Percentiles rank a stretch among this genome's conserved stretches.
Evolutionary conservation across 495 filamentous ascomycete species (phyloP).

Genomic region (Trichoderma erinaceum): DNA sequence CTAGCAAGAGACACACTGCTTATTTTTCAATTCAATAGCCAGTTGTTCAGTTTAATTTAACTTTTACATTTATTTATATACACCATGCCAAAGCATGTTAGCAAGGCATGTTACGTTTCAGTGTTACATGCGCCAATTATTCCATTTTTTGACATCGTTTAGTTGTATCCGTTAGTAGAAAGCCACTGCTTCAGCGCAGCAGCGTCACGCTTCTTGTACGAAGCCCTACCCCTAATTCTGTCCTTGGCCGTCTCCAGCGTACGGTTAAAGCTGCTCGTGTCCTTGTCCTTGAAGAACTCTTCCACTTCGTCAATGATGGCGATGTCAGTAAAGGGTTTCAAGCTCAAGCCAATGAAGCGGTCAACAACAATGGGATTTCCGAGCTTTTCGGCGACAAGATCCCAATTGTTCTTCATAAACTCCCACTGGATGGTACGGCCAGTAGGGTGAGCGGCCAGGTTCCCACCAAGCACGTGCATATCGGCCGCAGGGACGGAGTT

Average conservation of each 20-base stretch:
- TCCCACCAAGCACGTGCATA: constrained; percentile 69
- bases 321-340: constrained; percentile 69
- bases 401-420: constrained; percentile 78
- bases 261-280: constrained; percentile 73
- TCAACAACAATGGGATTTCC: constrained; percentile 81
- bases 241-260: constrained; percentile 73
- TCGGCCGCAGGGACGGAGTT: constrained; percentile 58
- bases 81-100: too few species aligned
- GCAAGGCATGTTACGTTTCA: too few species aligned
- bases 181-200: constrained; percentile 66
- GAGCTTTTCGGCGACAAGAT: constrained; percentile 56
- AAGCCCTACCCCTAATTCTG: constrained; percentile 68
- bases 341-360: constrained; percentile 69
- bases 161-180: constrained; percentile 50
- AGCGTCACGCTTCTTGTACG: constrained; percentile 69
- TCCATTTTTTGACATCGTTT: not conserved
- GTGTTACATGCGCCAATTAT: too few species aligned
- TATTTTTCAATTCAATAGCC: too few species aligned
- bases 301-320: constrained; percentile 70
- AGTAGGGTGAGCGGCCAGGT: constrained; percentile 63
- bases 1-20: too few species aligned
- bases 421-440: constrained; percentile 70
- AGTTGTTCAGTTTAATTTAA: too few species aligned
- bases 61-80: too few species aligned
- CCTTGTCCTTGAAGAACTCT: constrained; percentile 74